Percentiles rank a stretch among this genome's conserved stretches.
These are phyloP conservation scores for Cladosporium sphaerospermum DNA, from an alignment of 2,329 filamentous ascomycete genomes.

Conservation along the genomic window DNA sequence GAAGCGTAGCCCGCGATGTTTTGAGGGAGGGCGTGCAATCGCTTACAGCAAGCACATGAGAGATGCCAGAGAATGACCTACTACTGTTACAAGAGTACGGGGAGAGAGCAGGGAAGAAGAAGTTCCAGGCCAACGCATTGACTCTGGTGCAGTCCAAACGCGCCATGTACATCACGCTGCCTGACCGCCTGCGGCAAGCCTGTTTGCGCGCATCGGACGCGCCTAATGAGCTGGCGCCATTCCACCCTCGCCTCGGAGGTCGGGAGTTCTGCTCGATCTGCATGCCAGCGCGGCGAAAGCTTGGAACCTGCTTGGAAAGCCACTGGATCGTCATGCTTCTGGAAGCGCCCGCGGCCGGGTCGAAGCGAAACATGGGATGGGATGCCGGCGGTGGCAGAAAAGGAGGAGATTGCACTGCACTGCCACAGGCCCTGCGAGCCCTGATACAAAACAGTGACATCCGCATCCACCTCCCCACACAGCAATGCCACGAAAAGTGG, in stretches of 20 bases:
- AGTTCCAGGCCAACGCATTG: not conserved
- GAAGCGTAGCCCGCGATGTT: not conserved
- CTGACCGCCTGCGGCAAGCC: not conserved
- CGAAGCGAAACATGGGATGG: not conserved
- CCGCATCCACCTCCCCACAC: not conserved
- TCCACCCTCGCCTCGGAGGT: not conserved
- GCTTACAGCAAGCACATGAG: not conserved
- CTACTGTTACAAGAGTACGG: not conserved
- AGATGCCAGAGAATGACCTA: not conserved
- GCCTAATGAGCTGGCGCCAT: not conserved
- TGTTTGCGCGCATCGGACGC: not conserved
- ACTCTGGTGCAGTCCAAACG: not conserved
- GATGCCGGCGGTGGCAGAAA: not conserved
- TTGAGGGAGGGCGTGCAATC: not conserved
- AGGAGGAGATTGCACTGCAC: not conserved
- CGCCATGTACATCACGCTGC: not conserved
- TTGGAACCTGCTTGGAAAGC: too few relatives aligned
- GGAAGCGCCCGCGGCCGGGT: not conserved
- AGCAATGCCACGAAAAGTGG: not conserved
- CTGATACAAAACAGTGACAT: not conserved
- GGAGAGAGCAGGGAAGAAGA: not conserved
- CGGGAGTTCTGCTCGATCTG: not conserved
- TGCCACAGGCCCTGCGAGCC: not conserved
- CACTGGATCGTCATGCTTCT: too few relatives aligned
- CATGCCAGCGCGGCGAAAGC: not conserved